Base-by-base conservation (phyloP, 306 rosid genomes). In the Ziziphus jujuba region DNA sequence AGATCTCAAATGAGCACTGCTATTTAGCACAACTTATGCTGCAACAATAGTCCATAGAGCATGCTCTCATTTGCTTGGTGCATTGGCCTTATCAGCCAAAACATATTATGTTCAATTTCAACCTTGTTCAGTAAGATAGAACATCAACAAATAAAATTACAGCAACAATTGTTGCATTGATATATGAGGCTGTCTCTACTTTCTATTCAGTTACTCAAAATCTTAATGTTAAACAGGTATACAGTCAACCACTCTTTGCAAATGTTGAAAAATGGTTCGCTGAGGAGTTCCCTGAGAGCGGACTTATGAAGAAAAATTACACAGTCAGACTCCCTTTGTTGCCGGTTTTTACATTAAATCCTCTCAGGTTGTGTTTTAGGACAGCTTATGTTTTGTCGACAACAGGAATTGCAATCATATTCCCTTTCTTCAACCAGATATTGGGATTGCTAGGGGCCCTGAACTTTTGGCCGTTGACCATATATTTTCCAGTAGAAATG, bases 401-500 rank as follows among this genome's bases (percentile, higher is more conserved):
- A 11, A 82, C 79, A 0, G 58, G n/a, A n/a, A n/a, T n/a, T n/a
- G n/a, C n/a, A 2, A 62, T 87, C 79, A n/a, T 67, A 23, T 87
- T 87, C 63, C 92, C 92, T 47, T 87, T 84, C 78, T 87, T 87
- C 87, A 87, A 87, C 68, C 92, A 84, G 77, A 59, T 87, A 31
- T 70, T 87, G 69, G 92, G 92, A 65, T 84, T 84, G 71, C 60
- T 84, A 21, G 92, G 89, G n/a, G 87, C 84, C 66, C 50, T 87
- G 73, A 82, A 63, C 63, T 87, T 69, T 34, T 87, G 87, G 84
- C 92, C 92, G 23, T 67, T 87, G 48, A 70, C 82, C 40, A 80
- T 87, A 63, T 79, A 87, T 75, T 87, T 84, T 52, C 92, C 92
- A 0, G 87, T 87, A 62, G 89, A 87, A 76, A 87, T 84, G 92